Evolutionary conservation across 2,329 filamentous ascomycete genomes (phyloP).

Genomic region (Magnaporthiopsis rhizophila): DNA sequence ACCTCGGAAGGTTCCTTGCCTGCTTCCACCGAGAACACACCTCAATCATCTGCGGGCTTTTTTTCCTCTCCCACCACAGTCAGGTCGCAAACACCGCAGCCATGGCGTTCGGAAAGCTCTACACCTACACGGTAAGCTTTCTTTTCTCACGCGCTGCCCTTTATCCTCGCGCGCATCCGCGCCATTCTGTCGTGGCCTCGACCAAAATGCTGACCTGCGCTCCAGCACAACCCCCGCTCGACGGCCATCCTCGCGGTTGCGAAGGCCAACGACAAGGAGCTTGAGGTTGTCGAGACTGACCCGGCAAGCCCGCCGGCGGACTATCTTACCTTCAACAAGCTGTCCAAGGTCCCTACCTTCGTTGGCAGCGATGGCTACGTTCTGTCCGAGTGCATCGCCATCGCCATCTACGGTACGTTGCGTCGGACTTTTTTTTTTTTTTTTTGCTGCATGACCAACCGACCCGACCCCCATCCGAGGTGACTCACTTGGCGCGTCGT

Average conservation of each 20-base stretch:
- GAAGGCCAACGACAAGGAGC: constrained; percentile 92
- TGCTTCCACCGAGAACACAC: neutral
- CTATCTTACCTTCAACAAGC: constrained; percentile 77
- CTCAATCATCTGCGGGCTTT: neutral
- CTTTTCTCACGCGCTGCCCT: neutral
- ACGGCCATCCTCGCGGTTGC: constrained; percentile 85
- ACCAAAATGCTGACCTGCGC: constrained; percentile 15
- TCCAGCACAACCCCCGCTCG: constrained; percentile 80
- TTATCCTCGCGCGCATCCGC: neutral
- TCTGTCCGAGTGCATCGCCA: constrained; percentile 85
- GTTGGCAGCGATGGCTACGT: constrained; percentile 85
- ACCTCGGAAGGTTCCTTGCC: neutral
- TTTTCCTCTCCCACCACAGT: neutral
- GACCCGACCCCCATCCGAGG: constrained; percentile 10
- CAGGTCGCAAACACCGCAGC: constrained; percentile 12
- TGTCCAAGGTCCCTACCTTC: constrained; percentile 90
- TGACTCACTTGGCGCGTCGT: constrained; percentile 4
- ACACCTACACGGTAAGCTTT: constrained; percentile 65
- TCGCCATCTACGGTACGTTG: constrained; percentile 95
- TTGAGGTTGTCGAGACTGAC: constrained; percentile 73
- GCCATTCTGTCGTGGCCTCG: too few species aligned
- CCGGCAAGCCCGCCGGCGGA: constrained; percentile 59
- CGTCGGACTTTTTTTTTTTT: constrained; percentile 9
- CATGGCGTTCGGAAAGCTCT: constrained; percentile 97
- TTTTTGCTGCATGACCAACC: constrained; percentile 12